phyloP scores from a whole-genome alignment of 1,284 basidiomycete species.

The Marasmius sp. region DNA sequence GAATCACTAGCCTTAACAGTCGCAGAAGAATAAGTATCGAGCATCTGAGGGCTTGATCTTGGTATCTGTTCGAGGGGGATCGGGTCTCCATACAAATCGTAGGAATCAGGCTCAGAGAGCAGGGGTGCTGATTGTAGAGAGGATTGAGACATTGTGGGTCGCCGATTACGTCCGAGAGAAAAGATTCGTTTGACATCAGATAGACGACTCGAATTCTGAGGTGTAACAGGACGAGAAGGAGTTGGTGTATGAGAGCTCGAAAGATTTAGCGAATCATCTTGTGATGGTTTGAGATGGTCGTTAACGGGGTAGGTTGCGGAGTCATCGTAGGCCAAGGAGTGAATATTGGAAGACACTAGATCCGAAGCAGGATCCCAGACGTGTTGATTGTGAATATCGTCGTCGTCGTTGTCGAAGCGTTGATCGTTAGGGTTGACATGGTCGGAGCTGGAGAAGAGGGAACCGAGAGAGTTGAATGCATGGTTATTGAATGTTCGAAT shows the following conservation, averaged over 20 bases:
- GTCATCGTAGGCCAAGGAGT: not conserved
- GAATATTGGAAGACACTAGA: not conserved
- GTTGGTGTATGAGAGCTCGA: conserved; percentile 4
- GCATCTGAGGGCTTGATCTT: not conserved
- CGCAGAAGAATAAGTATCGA: not conserved
- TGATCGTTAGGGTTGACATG: not conserved
- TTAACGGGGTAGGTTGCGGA: not conserved
- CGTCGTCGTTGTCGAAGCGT: not conserved
- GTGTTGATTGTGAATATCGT: not conserved
- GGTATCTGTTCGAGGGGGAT: not conserved
- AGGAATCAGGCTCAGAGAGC: not conserved
- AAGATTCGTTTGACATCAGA: not conserved
- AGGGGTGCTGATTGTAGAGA: not conserved
- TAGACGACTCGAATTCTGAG: not conserved
- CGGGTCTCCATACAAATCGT: not conserved
- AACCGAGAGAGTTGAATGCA: conserved; percentile 22
- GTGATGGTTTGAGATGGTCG: not conserved
- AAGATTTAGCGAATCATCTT: not conserved
- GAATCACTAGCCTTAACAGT: not conserved
- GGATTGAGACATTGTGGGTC: not conserved
- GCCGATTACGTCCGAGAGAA: conserved; percentile 1
- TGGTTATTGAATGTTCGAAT: conserved; percentile 21
- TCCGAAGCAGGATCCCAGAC: conserved; percentile 14
- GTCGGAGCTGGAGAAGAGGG: conserved; percentile 17
- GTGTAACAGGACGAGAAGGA: conserved; percentile 7